phyloP scores from a whole-genome alignment of 768 basidiomycete genomes.

The Strobilomyces confusus region DNA sequence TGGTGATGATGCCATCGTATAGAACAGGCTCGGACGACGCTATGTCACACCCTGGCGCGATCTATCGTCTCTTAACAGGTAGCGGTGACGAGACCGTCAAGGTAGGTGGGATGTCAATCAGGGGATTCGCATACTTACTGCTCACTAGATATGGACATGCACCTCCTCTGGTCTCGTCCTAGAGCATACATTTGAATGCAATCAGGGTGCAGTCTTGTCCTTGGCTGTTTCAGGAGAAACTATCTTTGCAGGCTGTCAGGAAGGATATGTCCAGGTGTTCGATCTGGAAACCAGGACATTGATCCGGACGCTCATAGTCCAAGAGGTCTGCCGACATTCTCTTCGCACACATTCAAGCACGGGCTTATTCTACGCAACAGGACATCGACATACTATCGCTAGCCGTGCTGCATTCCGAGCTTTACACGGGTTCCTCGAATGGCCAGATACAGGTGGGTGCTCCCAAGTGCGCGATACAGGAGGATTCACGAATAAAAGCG shows the following conservation, averaged over 20 bases:
- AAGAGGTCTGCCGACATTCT: conserved; percentile 50
- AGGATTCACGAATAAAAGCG: conserved; percentile 40
- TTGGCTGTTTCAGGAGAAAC: conserved; percentile 72
- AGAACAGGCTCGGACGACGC: conserved; percentile 36
- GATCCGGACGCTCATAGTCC: conserved; percentile 81
- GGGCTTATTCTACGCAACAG: conserved; percentile 31
- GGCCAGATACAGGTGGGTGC: conserved; percentile 61
- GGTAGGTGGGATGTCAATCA: conserved; percentile 35
- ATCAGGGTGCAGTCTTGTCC: conserved; percentile 79
- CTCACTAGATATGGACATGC: conserved; percentile 63
- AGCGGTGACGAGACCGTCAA: conserved; percentile 92
- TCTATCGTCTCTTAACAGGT: conserved; percentile 68
- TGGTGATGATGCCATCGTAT: conserved; percentile 48
- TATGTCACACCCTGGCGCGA: conserved; percentile 18
- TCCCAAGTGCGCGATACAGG: neutral
- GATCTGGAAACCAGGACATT: conserved; percentile 88
- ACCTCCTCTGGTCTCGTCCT: conserved; percentile 41
- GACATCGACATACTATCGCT: conserved; percentile 80
- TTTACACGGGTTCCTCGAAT: conserved; percentile 66
- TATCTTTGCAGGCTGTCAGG: conserved; percentile 91
- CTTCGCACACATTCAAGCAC: neutral
- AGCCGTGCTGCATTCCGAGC: conserved; percentile 60
- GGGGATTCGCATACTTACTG: neutral
- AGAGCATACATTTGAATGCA: conserved; percentile 65
- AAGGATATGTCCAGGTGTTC: conserved; percentile 86